A percentile compares a stretch with the other conserved stretches of the same genome.
Evolutionary conservation across 192 early-diverging fungal genomes (phyloP).

Genomic region (Allomyces macrogynus): DNA sequence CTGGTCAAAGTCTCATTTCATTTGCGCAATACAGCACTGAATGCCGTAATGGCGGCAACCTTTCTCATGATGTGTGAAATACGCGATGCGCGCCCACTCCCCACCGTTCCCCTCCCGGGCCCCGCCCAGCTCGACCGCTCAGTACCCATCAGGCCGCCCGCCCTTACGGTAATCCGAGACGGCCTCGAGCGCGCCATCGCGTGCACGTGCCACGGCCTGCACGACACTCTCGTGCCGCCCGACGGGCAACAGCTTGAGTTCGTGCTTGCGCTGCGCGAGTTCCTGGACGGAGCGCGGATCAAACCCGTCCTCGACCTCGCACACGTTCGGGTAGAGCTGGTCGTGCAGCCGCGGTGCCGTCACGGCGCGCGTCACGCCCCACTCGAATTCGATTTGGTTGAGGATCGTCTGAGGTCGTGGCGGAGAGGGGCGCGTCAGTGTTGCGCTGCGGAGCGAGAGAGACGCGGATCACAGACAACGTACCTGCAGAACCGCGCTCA

Average conservation of each 20-base stretch:
- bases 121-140: not conserved
- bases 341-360: constrained; percentile 62
- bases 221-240: not conserved
- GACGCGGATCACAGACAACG: not conserved
- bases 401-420: constrained; percentile 33
- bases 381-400: constrained; percentile 49
- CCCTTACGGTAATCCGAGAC: not conserved
- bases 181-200: not conserved
- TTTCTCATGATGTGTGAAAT: too few species aligned
- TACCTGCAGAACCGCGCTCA: constrained; percentile 44
- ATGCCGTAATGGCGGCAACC: too few species aligned
- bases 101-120: too few species aligned
- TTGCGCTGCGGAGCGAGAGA: not conserved
- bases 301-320: constrained; percentile 25
- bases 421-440: too few species aligned
- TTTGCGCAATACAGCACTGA: too few species aligned
- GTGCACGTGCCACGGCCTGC: not conserved
- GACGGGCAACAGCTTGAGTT: not conserved
- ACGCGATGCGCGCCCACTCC: too few species aligned
- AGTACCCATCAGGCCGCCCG: not conserved
- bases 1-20: too few species aligned
- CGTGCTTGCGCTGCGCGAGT: constrained; percentile 4
- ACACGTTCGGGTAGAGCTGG: constrained; percentile 66
- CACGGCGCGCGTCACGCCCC: constrained; percentile 46
- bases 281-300: constrained; percentile 9